These are phyloP conservation scores for Teratosphaeria pseudoeucalypti DNA, from an alignment of 2,329 filamentous ascomycete genomes.

Conservation along the genomic window DNA sequence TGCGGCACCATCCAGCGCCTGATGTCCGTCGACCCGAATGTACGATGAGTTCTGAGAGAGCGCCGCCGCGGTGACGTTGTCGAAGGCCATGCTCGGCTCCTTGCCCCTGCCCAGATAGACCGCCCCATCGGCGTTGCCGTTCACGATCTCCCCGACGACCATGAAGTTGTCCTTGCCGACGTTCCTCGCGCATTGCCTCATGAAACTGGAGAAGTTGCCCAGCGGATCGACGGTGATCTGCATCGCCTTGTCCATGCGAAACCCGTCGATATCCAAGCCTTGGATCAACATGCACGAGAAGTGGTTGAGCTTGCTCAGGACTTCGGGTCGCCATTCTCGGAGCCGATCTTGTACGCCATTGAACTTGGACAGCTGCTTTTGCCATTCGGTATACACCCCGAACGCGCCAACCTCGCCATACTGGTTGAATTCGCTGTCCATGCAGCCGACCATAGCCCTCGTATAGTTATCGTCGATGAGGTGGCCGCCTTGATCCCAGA, in stretches of 20 bases:
- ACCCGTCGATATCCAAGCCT: constrained; percentile 56
- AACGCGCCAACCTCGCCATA: constrained; percentile 56
- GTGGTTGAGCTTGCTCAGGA: constrained; percentile 46
- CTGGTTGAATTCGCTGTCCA: constrained; percentile 53
- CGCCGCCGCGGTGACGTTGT: constrained; percentile 40
- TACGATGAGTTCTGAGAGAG: constrained; percentile 24
- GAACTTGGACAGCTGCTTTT: constrained; percentile 56
- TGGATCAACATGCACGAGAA: constrained; percentile 55
- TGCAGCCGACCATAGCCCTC: constrained; percentile 44
- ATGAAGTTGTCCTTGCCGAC: constrained; percentile 55
- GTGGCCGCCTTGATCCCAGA: constrained; percentile 50
- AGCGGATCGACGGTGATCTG: constrained; percentile 54
- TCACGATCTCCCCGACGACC: constrained; percentile 53
- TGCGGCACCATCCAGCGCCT: constrained; percentile 48
- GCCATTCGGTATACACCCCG: constrained; percentile 52
- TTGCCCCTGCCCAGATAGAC: constrained; percentile 54
- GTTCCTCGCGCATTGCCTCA: constrained; percentile 47
- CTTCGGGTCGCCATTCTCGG: constrained; percentile 51
- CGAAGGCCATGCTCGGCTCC: constrained; percentile 43
- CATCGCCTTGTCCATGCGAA: constrained; percentile 56
- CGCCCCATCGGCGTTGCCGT: constrained; percentile 50
- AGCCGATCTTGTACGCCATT: constrained; percentile 57
- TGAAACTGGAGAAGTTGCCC: constrained; percentile 46
- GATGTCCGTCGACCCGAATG: constrained; percentile 42
- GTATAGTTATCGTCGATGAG: constrained; percentile 39